Conservation (phyloP, 2,329 filamentous ascomycete species). For the Lasiodiplodia sp. region DNA sequence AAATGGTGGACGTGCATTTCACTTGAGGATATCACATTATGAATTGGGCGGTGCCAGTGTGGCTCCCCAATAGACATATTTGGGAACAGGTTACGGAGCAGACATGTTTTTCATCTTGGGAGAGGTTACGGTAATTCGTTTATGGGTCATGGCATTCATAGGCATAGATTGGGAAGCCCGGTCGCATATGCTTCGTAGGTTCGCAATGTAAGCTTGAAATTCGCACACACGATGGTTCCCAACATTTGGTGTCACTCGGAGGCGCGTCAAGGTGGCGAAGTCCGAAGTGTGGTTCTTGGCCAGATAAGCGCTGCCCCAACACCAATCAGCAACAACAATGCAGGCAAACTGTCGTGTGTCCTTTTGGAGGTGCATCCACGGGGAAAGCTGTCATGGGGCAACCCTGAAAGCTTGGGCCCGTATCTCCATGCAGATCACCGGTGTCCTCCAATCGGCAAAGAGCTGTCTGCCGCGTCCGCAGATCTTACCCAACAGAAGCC, state of each 20-base stretch:
- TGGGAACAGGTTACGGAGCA: slow-evolving; percentile 17
- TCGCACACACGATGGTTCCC: neutral
- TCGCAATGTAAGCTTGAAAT: slow-evolving; percentile 23
- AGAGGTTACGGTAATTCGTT: slow-evolving; percentile 7
- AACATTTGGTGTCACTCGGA: neutral
- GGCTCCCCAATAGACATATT: slow-evolving; percentile 14
- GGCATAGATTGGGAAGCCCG: slow-evolving; percentile 27
- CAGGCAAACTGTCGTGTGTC: slow-evolving; percentile 6
- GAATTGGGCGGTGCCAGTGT: neutral
- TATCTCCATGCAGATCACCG: slow-evolving; percentile 22
- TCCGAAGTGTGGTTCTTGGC: slow-evolving; percentile 5
- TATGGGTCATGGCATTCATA: slow-evolving; percentile 28
- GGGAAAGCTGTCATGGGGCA: neutral
- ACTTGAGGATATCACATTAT: neutral
- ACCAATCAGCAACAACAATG: slow-evolving; percentile 7
- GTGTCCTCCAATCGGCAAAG: neutral
- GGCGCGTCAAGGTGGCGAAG: slow-evolving; percentile 4
- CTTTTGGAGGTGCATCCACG: neutral
- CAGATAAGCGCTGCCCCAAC: slow-evolving; percentile 7
- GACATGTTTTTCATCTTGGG: slow-evolving; percentile 15
- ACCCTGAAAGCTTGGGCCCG: slow-evolving; percentile 24
- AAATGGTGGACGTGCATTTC: slow-evolving; percentile 17
- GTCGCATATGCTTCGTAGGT: slow-evolving; percentile 9
- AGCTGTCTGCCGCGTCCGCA: neutral
- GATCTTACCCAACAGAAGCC: slow-evolving; percentile 15